These are phyloP conservation scores for Ochetophila trinervis DNA, from an alignment of 306 rosid genomes.

Conservation along the genomic window DNA sequence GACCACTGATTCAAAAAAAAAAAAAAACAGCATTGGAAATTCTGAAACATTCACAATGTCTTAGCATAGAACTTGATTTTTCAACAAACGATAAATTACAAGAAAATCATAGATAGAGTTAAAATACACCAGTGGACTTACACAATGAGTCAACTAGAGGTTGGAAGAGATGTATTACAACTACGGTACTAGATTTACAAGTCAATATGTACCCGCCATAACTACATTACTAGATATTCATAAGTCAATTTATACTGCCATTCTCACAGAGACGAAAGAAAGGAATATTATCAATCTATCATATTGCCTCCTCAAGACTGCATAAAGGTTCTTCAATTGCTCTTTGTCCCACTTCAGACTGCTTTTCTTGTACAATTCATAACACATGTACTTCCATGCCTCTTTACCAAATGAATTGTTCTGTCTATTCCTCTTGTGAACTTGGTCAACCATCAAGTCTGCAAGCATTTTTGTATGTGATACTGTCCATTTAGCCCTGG, in stretches of 20 bases:
- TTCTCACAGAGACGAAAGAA: background rate
- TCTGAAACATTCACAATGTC: background rate
- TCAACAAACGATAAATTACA: background rate
- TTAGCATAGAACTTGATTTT: background rate
- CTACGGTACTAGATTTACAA: no score
- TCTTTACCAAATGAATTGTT: constrained; percentile 57
- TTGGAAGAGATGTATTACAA: no score
- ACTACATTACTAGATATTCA: no score
- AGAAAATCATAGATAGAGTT: background rate
- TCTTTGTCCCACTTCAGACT: constrained; percentile 77
- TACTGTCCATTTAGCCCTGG: constrained; percentile 67
- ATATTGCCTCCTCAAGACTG: constrained; percentile 66
- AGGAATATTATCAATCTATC: constrained; percentile 6
- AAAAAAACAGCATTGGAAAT: no score
- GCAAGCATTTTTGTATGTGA: constrained; percentile 63
- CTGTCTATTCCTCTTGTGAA: constrained; percentile 50
- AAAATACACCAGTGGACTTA: background rate
- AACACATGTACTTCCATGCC: constrained; percentile 66
- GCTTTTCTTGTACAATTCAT: constrained; percentile 52
- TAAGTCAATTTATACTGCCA: background rate
- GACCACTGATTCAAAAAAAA: no score
- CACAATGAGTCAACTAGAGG: background rate
- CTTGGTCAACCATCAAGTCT: constrained; percentile 59
- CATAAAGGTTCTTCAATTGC: constrained; percentile 66
- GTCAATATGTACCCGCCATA: no score